A percentile compares a stretch with the other conserved stretches of the same genome.
These are phyloP conservation scores for Cucurbita moschata DNA, from an alignment of 306 rosid genomes.

Conservation along the genomic window DNA sequence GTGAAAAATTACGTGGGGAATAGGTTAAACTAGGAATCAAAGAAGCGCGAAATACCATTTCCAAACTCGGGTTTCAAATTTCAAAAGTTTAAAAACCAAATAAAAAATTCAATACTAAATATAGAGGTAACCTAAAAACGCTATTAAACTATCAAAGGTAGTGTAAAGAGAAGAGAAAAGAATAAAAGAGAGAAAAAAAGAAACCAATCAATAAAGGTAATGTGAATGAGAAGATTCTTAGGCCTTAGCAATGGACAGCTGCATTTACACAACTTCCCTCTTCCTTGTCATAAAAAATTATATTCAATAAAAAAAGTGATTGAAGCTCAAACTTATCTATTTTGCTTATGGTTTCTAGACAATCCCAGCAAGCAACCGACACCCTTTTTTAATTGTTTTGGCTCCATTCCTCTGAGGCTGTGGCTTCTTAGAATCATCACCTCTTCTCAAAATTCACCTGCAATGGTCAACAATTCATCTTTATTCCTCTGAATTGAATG, in stretches of 20 bases:
- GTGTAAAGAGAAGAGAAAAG: too few relatives aligned
- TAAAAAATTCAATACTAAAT: too few relatives aligned
- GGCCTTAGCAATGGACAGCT: not conserved
- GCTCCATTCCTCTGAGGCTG: not conserved
- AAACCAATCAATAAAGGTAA: not conserved
- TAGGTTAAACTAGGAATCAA: too few relatives aligned
- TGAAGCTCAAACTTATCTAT: not conserved
- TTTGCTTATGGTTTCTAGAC: not conserved
- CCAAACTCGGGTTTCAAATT: too few relatives aligned
- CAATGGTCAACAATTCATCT: not conserved
- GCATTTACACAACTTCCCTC: not conserved
- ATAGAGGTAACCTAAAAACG: too few relatives aligned
- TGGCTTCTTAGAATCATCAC: not conserved
- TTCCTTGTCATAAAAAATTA: not conserved
- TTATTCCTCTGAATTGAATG: not conserved
- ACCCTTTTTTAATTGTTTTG: not conserved
- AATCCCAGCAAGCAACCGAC: slow-evolving; percentile 5
- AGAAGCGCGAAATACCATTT: too few relatives aligned
- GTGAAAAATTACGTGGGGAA: too few relatives aligned
- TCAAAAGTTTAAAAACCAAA: too few relatives aligned
- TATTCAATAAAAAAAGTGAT: too few relatives aligned
- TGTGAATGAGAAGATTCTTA: not conserved
- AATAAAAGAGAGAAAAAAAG: too few relatives aligned
- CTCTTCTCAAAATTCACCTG: not conserved
- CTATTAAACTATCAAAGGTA: too few relatives aligned